Conservation (phyloP, 345 rosid species). For the Lenwebbia sp. region DNA sequence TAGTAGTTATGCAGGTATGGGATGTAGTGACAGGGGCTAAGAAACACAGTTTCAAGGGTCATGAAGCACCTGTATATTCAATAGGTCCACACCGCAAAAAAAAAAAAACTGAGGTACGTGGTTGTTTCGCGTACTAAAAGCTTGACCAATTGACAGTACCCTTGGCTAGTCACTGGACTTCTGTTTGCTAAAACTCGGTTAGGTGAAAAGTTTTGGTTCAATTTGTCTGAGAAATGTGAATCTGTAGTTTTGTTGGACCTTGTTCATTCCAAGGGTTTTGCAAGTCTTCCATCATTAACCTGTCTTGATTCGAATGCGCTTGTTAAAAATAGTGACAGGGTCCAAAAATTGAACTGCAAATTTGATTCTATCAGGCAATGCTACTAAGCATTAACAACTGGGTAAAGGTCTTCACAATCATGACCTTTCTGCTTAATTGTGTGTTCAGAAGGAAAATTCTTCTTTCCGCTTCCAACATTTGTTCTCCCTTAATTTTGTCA, state of each 20-base stretch:
- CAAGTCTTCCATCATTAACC: background rate
- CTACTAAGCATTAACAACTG: rapidly evolving
- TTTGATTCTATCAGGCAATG: background rate
- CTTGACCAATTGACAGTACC: too few species aligned
- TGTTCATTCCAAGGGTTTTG: background rate
- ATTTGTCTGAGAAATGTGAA: too few species aligned
- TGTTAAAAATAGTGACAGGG: background rate
- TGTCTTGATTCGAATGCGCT: background rate
- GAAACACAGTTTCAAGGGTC: conserved; percentile 55
- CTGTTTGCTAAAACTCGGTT: too few species aligned
- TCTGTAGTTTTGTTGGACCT: background rate
- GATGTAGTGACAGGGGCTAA: conserved; percentile 46
- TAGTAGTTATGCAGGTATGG: conserved; percentile 53
- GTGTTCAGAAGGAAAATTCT: background rate
- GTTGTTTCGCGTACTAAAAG: too few species aligned
- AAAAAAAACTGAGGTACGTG: conserved; percentile 60
- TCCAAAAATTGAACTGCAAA: background rate
- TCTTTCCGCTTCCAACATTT: background rate
- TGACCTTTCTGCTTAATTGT: background rate
- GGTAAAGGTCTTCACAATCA: background rate
- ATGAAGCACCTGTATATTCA: conserved; percentile 78
- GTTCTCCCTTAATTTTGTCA: background rate
- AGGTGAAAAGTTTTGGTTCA: too few species aligned
- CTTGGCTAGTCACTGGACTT: too few species aligned
- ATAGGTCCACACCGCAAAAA: conserved; percentile 59